A percentile compares a stretch with the other conserved stretches of the same genome.
These are phyloP conservation scores for Mycena olivaceomarginata DNA, from an alignment of 768 basidiomycete species.

Conservation along the genomic window DNA sequence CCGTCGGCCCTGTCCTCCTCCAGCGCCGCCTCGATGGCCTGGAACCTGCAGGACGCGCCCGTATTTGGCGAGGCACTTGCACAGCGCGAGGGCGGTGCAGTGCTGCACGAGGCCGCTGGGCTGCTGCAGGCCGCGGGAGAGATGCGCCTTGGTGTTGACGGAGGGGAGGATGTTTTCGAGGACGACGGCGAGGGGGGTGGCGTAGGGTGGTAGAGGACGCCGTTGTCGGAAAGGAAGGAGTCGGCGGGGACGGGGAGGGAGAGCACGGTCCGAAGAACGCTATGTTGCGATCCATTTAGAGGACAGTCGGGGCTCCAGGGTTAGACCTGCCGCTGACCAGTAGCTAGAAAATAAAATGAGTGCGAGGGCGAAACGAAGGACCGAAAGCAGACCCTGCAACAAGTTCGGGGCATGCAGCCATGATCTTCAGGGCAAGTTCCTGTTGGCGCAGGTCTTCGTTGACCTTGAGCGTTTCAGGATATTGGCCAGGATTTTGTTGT, in stretches of 20 bases:
- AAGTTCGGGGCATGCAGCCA: conserved; percentile 91
- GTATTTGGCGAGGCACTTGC: conserved; percentile 86
- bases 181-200: conserved; percentile 84
- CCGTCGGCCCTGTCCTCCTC: conserved; percentile 80
- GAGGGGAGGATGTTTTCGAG: conserved; percentile 88
- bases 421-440: conserved; percentile 87
- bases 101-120: conserved; percentile 88
- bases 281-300: conserved; percentile 94
- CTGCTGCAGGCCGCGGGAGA: conserved; percentile 90
- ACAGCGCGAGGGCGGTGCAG: conserved; percentile 86
- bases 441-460: conserved; percentile 93
- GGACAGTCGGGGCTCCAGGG: conserved; percentile 90
- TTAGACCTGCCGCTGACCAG: conserved; percentile 81
- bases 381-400: conserved; percentile 77
- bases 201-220: conserved; percentile 74
- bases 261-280: conserved; percentile 87
- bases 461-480: conserved; percentile 85
- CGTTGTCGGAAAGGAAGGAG: conserved; percentile 74
- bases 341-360: conserved; percentile 67
- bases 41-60: conserved; percentile 71
- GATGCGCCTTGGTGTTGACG: conserved; percentile 78
- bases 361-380: neutral
- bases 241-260: conserved; percentile 82
- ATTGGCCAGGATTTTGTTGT: conserved; percentile 90
- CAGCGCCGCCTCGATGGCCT: conserved; percentile 69